phyloP scores from a whole-genome alignment of 192 early-diverging fungal genomes.

The Dissophora ornata region DNA sequence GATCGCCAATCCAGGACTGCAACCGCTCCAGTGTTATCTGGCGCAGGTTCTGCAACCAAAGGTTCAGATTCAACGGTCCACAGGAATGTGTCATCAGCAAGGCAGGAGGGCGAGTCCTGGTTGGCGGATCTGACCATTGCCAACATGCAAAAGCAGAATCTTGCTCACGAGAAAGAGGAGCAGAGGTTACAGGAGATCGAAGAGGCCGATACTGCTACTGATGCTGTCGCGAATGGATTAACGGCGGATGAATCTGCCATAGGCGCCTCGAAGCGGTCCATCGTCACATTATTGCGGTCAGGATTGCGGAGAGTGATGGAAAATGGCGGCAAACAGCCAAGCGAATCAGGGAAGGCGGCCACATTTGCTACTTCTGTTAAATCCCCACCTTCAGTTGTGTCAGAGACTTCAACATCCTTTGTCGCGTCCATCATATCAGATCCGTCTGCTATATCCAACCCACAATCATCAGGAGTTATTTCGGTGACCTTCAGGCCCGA shows the following conservation, averaged over 20 bases:
- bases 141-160: constrained; percentile 27
- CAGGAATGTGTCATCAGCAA: background rate
- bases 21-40: background rate
- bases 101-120: background rate
- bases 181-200: background rate
- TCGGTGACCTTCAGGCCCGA: constrained; percentile 9
- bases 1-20: background rate
- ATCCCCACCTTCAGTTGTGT: constrained; percentile 2
- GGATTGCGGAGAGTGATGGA: background rate
- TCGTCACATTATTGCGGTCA: background rate
- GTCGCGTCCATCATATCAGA: constrained; percentile 9
- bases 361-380: background rate
- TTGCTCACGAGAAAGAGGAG: constrained; percentile 18
- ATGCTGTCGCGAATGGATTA: background rate
- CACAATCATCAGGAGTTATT: background rate
- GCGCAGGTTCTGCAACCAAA: background rate
- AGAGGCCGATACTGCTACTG: background rate
- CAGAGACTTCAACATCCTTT: background rate
- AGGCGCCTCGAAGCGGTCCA: background rate
- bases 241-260: background rate
- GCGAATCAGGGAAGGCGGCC: background rate
- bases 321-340: background rate
- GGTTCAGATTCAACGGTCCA: background rate
- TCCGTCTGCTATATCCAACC: background rate
- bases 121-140: constrained; percentile 18